These are phyloP conservation scores for Leishmania tarentolae DNA, from an alignment of 208 protist genomes.

Conservation along the genomic window DNA sequence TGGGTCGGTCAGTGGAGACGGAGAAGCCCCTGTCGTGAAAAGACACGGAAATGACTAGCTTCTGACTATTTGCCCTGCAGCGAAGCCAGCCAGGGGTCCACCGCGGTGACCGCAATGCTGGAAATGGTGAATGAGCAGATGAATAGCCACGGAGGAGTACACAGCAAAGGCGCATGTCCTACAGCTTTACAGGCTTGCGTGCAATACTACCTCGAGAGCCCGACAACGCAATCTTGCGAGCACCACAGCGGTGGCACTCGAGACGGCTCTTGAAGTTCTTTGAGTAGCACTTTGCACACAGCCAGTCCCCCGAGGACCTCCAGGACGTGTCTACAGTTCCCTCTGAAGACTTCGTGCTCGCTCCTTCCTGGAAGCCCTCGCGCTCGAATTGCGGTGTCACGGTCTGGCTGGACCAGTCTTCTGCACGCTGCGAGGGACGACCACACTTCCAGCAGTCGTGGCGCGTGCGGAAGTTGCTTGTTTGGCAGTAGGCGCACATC, in stretches of 20 bases:
- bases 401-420: slow-evolving; percentile 25
- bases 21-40: not conserved
- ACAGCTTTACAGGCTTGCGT: slow-evolving; percentile 84
- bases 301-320: slow-evolving; percentile 67
- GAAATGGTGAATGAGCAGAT: not conserved
- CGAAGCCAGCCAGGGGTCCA: too few relatives aligned
- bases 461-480: slow-evolving; percentile 89
- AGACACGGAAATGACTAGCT: too few relatives aligned
- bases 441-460: slow-evolving; percentile 85
- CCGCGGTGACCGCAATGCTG: not conserved
- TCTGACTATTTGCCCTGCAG: too few relatives aligned
- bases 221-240: slow-evolving; percentile 49
- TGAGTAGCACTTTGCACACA: slow-evolving; percentile 86
- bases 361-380: slow-evolving; percentile 76
- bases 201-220: slow-evolving; percentile 42
- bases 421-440: slow-evolving; percentile 30
- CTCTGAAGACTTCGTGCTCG: slow-evolving; percentile 33
- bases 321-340: slow-evolving; percentile 46
- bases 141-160: not conserved
- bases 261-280: slow-evolving; percentile 64
- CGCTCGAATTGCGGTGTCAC: slow-evolving; percentile 53
- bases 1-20: too few relatives aligned
- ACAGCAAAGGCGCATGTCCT: not conserved
- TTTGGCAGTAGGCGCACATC: slow-evolving; percentile 72
- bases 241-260: slow-evolving; percentile 85